Evolutionary conservation across 2,329 filamentous ascomycete genomes (phyloP), one percentile per base, ranked within the genome.

Genomic region (Cladosporium velox): DNA sequence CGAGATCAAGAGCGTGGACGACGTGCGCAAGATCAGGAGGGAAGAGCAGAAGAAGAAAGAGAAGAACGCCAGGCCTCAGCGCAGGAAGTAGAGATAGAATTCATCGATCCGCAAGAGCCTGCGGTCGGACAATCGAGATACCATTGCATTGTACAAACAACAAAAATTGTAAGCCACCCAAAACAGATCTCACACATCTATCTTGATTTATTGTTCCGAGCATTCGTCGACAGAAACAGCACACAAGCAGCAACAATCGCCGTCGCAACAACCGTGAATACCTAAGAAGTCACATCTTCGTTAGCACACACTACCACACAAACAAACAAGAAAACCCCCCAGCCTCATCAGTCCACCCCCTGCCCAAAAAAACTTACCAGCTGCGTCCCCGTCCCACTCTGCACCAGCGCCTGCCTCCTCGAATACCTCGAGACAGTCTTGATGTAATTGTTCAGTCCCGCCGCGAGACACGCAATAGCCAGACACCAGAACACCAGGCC

Each of bases 341-440:
- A 24, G 24, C 24, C 24, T 24, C 24, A 24, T 24, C 24, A 24
- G 24, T 24, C 24, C 24, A 24, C 24, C 24, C 24, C 24, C 24
- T 24, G 11, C 6, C 14, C 4, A 15, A 47, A 18, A 73, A 21
- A 18, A 73, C 77, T 70, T 58, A 96, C 91, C 51, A 89, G 78
- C 76, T 98, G 93, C 44, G 95, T 98, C 79, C 92, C 94, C 90
- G 91, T 95, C 1, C 95, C 95, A 34, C 88, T 91, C 81, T 99
- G 95, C 47, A 99, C 95, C 69, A 98, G 85, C 0, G 95, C 95
- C 30, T 85, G 85, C 70, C 89, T 87, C 47, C 86, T 84, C 72
- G 90, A 90, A 77, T 97, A 99, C 75, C 91, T 90, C 72, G 90
- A 90, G 28, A 98, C 88, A 72, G 84, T 87, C 83, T 88, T 90